Conservation (phyloP, 169 alveolate genomes). For the Eimeria necatrix region DNA sequence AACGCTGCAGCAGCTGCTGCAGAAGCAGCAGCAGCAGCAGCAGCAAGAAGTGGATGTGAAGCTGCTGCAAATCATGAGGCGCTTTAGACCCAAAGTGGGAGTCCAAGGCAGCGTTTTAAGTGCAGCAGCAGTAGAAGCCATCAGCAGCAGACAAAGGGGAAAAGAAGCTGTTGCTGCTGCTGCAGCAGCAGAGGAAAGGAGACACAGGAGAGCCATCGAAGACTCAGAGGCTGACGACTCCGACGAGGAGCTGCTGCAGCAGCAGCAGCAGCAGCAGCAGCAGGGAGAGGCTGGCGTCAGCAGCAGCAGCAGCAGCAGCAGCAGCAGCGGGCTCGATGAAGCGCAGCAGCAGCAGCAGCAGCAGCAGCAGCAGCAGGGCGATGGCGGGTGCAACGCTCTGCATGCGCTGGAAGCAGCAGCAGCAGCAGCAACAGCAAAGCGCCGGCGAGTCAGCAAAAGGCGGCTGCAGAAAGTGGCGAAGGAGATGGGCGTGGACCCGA, state of each 20-base stretch:
- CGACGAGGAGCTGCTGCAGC: background rate
- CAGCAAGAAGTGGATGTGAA: background rate
- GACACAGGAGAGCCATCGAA: background rate
- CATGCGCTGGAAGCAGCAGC: background rate
- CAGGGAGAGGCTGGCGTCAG: background rate
- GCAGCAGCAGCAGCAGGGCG: background rate
- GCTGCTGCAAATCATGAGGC: conserved; percentile 25
- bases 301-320: background rate
- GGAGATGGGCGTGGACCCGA: background rate
- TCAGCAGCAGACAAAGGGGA: background rate
- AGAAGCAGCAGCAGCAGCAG: background rate
- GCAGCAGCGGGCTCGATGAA: too few relatives aligned
- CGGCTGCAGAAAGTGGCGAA: background rate
- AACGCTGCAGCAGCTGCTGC: background rate
- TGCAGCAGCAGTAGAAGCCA: conserved; percentile 8
- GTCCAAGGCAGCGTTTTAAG: conserved; percentile 38
- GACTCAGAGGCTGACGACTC: background rate
- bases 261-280: conserved; percentile 36
- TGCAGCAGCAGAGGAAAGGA: conserved; percentile 4
- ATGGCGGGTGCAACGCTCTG: background rate
- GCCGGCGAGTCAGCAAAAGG: conserved; percentile 49
- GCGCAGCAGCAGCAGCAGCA: background rate
- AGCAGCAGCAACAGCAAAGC: background rate
- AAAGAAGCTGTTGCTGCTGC: conserved; percentile 14
- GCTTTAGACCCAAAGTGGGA: conserved; percentile 55